Percentiles rank a stretch among this genome's conserved stretches.
phyloP scores from a whole-genome alignment of 805 yeast genomes.

The Candida alai region DNA sequence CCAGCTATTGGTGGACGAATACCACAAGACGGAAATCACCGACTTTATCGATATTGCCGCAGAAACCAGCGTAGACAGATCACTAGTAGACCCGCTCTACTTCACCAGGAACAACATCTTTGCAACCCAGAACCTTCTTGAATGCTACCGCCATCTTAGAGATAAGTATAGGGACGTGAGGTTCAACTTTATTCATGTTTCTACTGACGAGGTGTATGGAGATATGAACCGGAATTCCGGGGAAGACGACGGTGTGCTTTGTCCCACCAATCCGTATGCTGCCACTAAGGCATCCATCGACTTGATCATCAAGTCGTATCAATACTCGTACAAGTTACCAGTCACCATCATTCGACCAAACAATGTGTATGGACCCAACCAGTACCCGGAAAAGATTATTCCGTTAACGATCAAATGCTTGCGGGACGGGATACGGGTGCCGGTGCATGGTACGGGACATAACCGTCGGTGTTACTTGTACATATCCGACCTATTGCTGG shows the following conservation, averaged over 20 bases:
- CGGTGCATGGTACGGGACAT: slow-evolving; percentile 47
- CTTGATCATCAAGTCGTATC: slow-evolving; percentile 43
- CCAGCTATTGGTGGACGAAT: slow-evolving; percentile 11
- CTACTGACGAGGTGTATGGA: slow-evolving; percentile 62
- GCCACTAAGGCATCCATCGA: slow-evolving; percentile 56
- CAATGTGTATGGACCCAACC: slow-evolving; percentile 52
- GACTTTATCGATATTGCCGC: slow-evolving; percentile 52
- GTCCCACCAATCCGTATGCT: slow-evolving; percentile 55
- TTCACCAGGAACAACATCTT: slow-evolving; percentile 45
- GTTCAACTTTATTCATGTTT: slow-evolving; percentile 40
- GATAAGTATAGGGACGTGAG: slow-evolving; percentile 1
- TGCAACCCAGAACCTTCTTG: slow-evolving; percentile 46
- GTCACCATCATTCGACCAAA: slow-evolving; percentile 43
- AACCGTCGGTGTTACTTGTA: slow-evolving; percentile 44
- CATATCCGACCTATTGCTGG: slow-evolving; percentile 38
- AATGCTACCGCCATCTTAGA: slow-evolving; percentile 25
- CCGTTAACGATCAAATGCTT: slow-evolving; percentile 24
- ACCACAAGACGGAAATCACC: slow-evolving; percentile 11
- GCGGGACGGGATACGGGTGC: slow-evolving; percentile 23
- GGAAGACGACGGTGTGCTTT: slow-evolving; percentile 32
- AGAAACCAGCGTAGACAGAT: slow-evolving; percentile 51
- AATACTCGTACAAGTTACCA: slow-evolving; percentile 40
- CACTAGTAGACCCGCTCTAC: slow-evolving; percentile 41
- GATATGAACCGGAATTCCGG: slow-evolving; percentile 26
- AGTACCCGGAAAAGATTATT: slow-evolving; percentile 52